Percentiles rank a stretch among this genome's conserved stretches.
phyloP scores from a whole-genome alignment of 371 early-diverging fungal species.

The Saksenaea vasiformis region DNA sequence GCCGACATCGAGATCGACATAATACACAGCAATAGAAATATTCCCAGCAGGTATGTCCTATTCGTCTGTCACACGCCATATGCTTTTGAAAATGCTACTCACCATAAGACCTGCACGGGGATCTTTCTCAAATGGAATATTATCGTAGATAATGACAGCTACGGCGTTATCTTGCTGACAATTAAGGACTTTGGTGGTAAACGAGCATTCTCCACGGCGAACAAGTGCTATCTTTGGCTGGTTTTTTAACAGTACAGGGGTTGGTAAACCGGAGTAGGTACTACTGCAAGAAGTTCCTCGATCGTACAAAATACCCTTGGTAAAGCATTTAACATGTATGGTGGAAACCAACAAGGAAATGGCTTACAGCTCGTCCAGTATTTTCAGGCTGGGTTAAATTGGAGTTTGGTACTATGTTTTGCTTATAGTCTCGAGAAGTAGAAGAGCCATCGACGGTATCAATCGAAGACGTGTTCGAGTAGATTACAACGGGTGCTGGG shows the following conservation, averaged over 20 bases:
- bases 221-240: slow-evolving; percentile 46
- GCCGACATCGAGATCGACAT: slow-evolving; percentile 40
- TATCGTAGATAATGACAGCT: slow-evolving; percentile 43
- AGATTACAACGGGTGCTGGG: slow-evolving; percentile 32
- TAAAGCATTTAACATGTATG: background rate
- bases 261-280: slow-evolving; percentile 15
- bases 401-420: slow-evolving; percentile 36
- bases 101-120: slow-evolving; percentile 30
- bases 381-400: slow-evolving; percentile 33
- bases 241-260: slow-evolving; percentile 18
- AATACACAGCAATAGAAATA: slow-evolving; percentile 43
- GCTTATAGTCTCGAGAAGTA: slow-evolving; percentile 26
- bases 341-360: background rate
- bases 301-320: slow-evolving; percentile 48
- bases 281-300: slow-evolving; percentile 42
- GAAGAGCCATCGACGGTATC: slow-evolving; percentile 17
- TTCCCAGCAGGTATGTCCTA: slow-evolving; percentile 35
- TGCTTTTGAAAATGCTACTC: background rate
- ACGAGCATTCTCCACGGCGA: slow-evolving; percentile 36
- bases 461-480: slow-evolving; percentile 35
- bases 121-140: slow-evolving; percentile 40
- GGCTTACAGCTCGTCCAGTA: slow-evolving; percentile 22
- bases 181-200: slow-evolving; percentile 36
- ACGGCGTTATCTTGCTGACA: slow-evolving; percentile 39
- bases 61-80: background rate